These are phyloP conservation scores for Globisporangium lucens DNA, from an alignment of 352 stramenopile genomes.

Conservation along the genomic window DNA sequence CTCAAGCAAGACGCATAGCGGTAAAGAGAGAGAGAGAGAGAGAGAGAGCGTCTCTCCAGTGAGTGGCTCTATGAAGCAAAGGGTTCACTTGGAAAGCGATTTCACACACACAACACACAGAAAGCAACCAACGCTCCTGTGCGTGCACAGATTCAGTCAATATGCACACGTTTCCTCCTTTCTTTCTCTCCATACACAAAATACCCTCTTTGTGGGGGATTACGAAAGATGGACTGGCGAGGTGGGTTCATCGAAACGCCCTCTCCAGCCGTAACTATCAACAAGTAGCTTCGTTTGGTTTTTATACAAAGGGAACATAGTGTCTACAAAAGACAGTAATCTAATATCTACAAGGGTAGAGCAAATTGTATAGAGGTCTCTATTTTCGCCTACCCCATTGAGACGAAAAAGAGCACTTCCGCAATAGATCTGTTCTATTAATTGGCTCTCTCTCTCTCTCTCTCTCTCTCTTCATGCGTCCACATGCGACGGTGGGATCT, in stretches of 20 bases:
- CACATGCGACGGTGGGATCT: not conserved
- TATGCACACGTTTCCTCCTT: too few species aligned
- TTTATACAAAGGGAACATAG: too few species aligned
- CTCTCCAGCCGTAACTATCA: not conserved
- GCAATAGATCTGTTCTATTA: conserved; percentile 5
- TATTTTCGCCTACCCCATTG: too few species aligned
- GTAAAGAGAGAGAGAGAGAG: too few species aligned
- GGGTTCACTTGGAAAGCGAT: not conserved
- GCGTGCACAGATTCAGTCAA: not conserved
- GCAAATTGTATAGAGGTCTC: too few species aligned
- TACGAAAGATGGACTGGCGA: not conserved
- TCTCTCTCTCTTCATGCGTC: not conserved
- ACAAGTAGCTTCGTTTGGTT: too few species aligned
- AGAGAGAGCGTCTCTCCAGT: too few species aligned
- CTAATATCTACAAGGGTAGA: too few species aligned
- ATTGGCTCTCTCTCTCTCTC: not conserved
- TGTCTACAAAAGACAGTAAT: too few species aligned
- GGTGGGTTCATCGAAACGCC: not conserved
- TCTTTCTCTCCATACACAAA: not conserved
- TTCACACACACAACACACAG: not conserved
- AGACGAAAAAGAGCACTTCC: not conserved
- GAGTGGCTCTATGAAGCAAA: too few species aligned
- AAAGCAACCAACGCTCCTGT: not conserved
- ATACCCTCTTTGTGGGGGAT: too few species aligned
- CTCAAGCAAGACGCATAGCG: not conserved